These are phyloP conservation scores for Scleroderma citrinum DNA, from an alignment of 768 basidiomycete genomes.

Conservation along the genomic window DNA sequence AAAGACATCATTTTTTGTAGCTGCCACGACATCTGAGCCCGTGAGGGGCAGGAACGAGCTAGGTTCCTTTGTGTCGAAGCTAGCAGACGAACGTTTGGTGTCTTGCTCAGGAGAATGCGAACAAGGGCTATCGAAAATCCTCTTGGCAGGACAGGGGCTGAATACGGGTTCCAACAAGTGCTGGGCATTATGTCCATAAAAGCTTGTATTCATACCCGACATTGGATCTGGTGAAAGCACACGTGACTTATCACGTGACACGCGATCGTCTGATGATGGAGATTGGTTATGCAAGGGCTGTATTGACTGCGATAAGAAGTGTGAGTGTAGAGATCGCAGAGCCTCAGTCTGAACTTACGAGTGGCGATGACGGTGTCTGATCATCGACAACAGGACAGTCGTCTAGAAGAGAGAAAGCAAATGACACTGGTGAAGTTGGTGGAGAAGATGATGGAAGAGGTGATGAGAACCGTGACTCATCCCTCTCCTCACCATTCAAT, in stretches of 20 bases:
- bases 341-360: constrained; percentile 28
- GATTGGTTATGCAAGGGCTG: neutral
- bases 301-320: neutral
- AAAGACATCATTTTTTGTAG: too few species aligned
- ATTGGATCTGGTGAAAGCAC: too few species aligned
- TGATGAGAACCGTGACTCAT: constrained; percentile 16
- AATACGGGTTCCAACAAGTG: too few species aligned
- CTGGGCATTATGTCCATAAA: too few species aligned
- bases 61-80: too few species aligned
- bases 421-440: constrained; percentile 37
- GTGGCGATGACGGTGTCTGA: constrained; percentile 12
- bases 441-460: constrained; percentile 39
- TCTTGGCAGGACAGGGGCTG: too few species aligned
- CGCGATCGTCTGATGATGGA: neutral
- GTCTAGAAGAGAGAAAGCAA: constrained; percentile 30
- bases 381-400: constrained; percentile 5
- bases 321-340: neutral
- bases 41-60: neutral
- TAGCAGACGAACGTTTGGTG: too few species aligned
- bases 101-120: too few species aligned
- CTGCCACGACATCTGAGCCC: neutral
- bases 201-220: too few species aligned
- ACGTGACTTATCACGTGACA: constrained; percentile 9
- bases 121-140: too few species aligned
- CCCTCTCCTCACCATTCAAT: constrained; percentile 13